Evolutionary conservation across 2,329 filamentous ascomycete species (phyloP).

Genomic region (Colletotrichum liaoningense): DNA sequence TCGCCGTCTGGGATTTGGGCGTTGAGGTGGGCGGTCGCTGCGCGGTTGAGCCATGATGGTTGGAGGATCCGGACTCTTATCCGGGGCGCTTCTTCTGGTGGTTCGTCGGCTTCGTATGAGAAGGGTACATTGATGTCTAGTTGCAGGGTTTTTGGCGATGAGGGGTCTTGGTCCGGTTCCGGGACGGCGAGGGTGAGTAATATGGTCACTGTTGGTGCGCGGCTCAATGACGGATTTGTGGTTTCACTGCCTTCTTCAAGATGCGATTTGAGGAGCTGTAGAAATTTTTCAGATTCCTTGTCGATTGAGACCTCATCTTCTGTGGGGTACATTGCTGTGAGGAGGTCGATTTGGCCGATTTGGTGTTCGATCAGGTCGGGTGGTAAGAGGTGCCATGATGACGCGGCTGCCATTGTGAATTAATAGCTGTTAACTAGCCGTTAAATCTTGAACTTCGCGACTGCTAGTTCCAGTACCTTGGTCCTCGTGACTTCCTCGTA

Average conservation of each 20-base stretch:
- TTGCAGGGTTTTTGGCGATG: conserved; percentile 39
- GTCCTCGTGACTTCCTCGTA: background rate
- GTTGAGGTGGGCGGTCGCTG: conserved; percentile 53
- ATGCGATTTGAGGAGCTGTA: background rate
- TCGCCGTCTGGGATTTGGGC: conserved; percentile 50
- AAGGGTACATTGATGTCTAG: conserved; percentile 51
- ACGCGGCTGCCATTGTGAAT: conserved; percentile 6
- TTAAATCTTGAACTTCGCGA: too few relatives aligned
- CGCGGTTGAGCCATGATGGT: conserved; percentile 63
- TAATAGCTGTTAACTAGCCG: background rate
- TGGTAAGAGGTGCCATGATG: conserved; percentile 43
- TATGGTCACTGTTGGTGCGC: conserved; percentile 36
- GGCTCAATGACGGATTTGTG: background rate
- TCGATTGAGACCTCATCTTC: conserved; percentile 42
- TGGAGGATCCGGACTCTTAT: conserved; percentile 58
- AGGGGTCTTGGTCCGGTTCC: conserved; percentile 17
- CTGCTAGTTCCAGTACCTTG: too few relatives aligned
- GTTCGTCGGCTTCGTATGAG: conserved; percentile 5
- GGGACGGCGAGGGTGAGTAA: conserved; percentile 42
- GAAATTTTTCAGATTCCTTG: background rate
- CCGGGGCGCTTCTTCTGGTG: conserved; percentile 51
- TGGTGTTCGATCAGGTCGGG: conserved; percentile 59
- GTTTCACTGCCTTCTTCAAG: background rate
- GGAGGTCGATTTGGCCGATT: conserved; percentile 61
- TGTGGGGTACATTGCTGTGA: conserved; percentile 62